Evolutionary conservation across 2,329 filamentous ascomycete genomes (phyloP).

Genomic region (Arachnopeziza araneosa): DNA sequence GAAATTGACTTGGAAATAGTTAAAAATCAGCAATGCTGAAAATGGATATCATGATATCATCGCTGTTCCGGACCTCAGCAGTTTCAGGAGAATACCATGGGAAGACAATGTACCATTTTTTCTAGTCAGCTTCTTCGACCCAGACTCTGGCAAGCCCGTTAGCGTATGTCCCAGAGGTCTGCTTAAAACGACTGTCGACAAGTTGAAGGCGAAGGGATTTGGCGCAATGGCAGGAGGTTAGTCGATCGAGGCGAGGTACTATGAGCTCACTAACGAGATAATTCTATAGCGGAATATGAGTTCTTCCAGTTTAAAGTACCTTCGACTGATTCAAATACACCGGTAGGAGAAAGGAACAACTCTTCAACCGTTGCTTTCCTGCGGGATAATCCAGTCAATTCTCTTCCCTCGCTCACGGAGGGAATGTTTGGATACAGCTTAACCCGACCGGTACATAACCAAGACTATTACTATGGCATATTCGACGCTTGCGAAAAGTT

Average conservation of each 20-base stretch:
- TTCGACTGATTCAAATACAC: constrained; percentile 34
- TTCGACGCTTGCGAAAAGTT: constrained; percentile 77
- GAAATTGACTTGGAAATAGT: constrained; percentile 47
- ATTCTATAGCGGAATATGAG: constrained; percentile 75
- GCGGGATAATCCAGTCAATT: constrained; percentile 62
- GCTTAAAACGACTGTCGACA: constrained; percentile 61
- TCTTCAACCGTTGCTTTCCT: constrained; percentile 71
- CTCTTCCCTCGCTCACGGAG: constrained; percentile 77
- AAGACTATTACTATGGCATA: constrained; percentile 86
- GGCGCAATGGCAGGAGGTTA: constrained; percentile 85
- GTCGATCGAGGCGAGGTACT: constrained; percentile 25
- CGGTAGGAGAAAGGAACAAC: constrained; percentile 49
- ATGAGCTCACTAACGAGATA: neutral
- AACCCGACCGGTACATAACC: constrained; percentile 80
- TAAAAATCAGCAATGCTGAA: constrained; percentile 81
- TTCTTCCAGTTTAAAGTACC: constrained; percentile 88
- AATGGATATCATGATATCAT: constrained; percentile 87
- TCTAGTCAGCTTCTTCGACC: constrained; percentile 76
- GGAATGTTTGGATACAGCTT: constrained; percentile 96
- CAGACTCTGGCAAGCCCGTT: constrained; percentile 65
- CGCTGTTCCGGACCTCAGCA: constrained; percentile 71
- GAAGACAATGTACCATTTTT: constrained; percentile 84
- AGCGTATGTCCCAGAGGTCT: constrained; percentile 76
- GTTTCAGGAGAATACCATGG: constrained; percentile 84
- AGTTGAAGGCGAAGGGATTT: constrained; percentile 63